Evolutionary conservation across 139 green algal genomes (phyloP).

Genomic region (Zygnema circumcarinatum): DNA sequence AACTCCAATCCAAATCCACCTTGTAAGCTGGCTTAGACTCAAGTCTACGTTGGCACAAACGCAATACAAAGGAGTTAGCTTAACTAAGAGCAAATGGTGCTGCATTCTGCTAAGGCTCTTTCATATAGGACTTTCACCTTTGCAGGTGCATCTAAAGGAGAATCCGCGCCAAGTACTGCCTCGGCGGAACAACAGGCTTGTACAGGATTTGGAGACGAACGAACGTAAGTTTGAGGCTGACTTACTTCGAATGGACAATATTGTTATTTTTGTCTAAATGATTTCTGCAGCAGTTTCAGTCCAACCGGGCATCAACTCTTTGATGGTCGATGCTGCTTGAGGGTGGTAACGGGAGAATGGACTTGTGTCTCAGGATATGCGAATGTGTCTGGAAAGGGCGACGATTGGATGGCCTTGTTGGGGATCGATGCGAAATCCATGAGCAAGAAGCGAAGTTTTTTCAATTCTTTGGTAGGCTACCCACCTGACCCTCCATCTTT

Average conservation of each 20-base stretch:
- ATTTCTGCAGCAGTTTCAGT: too few relatives aligned
- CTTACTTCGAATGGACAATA: too few relatives aligned
- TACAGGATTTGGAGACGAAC: too few relatives aligned
- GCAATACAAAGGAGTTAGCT: too few relatives aligned
- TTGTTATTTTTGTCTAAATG: too few relatives aligned
- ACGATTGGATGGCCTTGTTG: neutral
- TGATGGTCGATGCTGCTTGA: too few relatives aligned
- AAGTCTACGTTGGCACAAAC: neutral
- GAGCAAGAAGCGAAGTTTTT: neutral
- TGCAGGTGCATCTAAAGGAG: neutral
- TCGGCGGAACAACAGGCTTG: neutral
- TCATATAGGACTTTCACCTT: neutral
- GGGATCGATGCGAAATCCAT: conserved; percentile 3
- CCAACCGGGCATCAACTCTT: too few relatives aligned
- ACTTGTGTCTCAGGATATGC: neutral
- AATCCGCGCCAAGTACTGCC: neutral
- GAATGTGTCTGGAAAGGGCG: neutral
- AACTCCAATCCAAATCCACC: neutral
- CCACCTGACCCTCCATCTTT: neutral
- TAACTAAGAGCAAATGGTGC: too few relatives aligned
- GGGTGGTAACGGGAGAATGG: neutral
- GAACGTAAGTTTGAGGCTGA: too few relatives aligned
- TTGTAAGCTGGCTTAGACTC: neutral
- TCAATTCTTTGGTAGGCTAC: neutral
- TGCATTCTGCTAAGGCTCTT: too few relatives aligned